These are phyloP conservation scores for Botrytis deweyae DNA, from an alignment of 2,329 filamentous ascomycete species.

Conservation along the genomic window DNA sequence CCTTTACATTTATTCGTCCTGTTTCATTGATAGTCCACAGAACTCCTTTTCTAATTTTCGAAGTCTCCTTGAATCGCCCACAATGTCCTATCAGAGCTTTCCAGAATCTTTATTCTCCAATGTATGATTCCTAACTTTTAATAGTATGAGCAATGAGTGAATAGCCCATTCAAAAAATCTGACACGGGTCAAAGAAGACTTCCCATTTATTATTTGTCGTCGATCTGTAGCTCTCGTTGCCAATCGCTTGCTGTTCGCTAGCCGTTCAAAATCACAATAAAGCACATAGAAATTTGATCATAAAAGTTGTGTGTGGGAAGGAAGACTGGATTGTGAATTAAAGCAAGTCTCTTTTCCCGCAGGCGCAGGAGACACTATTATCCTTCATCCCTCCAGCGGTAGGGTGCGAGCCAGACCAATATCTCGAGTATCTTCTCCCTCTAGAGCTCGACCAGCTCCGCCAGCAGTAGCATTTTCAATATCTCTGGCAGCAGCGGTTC, in stretches of 20 bases:
- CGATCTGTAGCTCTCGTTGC: background rate
- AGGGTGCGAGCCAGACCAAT: background rate
- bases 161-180: too few relatives aligned
- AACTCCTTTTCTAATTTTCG: background rate
- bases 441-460: background rate
- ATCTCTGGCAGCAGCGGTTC: background rate
- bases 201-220: background rate
- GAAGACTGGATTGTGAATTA: background rate
- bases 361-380: background rate
- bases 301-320: background rate
- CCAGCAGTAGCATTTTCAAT: background rate
- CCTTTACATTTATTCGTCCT: background rate
- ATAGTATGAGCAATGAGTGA: background rate
- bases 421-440: background rate
- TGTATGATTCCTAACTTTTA: background rate
- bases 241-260: background rate
- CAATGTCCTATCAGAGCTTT: background rate
- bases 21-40: background rate
- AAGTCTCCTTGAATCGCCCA: background rate
- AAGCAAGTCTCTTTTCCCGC: background rate
- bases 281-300: background rate
- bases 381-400: background rate
- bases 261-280: background rate
- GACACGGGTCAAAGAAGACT: background rate
- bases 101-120: too few relatives aligned